phyloP scores from a whole-genome alignment of 768 basidiomycete species.

The Auriscalpium microsporum region DNA sequence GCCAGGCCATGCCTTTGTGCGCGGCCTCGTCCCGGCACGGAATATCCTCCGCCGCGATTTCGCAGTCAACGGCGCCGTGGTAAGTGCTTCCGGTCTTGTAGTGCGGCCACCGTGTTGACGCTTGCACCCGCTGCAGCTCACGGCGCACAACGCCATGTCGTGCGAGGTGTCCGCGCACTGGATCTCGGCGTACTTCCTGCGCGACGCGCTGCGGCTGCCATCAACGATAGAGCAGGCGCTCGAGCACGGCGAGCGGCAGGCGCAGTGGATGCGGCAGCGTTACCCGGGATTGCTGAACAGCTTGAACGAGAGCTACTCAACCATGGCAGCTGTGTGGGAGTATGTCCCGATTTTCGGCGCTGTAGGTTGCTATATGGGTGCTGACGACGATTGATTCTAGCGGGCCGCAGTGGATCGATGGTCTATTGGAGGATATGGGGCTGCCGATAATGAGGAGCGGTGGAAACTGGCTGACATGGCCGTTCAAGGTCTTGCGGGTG shows the following conservation, averaged over 20 bases:
- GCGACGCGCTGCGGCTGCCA: slow-evolving; percentile 40
- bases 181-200: slow-evolving; percentile 54
- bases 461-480: slow-evolving; percentile 59
- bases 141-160: slow-evolving; percentile 45
- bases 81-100: slow-evolving; percentile 21
- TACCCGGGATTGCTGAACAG: slow-evolving; percentile 41
- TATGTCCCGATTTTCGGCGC: slow-evolving; percentile 13
- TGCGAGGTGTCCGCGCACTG: slow-evolving; percentile 50
- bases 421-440: slow-evolving; percentile 50
- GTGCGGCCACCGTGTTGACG: background rate
- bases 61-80: slow-evolving; percentile 55
- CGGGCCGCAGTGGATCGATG: slow-evolving; percentile 52
- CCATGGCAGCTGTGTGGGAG: slow-evolving; percentile 41
- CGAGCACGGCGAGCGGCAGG: slow-evolving; percentile 30
- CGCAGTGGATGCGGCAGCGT: slow-evolving; percentile 45
- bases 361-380: background rate
- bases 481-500: slow-evolving; percentile 41
- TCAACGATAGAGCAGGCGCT: slow-evolving; percentile 37
- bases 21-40: slow-evolving; percentile 52
- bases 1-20: slow-evolving; percentile 40
- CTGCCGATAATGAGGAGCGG: slow-evolving; percentile 43
- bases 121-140: slow-evolving; percentile 31
- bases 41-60: slow-evolving; percentile 48
- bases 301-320: slow-evolving; percentile 47
- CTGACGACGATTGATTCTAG: slow-evolving; percentile 22